Evolutionary conservation across 139 green algal species (phyloP), one percentile per base, ranked within the genome.

Genomic region (Micractinium conductrix): DNA sequence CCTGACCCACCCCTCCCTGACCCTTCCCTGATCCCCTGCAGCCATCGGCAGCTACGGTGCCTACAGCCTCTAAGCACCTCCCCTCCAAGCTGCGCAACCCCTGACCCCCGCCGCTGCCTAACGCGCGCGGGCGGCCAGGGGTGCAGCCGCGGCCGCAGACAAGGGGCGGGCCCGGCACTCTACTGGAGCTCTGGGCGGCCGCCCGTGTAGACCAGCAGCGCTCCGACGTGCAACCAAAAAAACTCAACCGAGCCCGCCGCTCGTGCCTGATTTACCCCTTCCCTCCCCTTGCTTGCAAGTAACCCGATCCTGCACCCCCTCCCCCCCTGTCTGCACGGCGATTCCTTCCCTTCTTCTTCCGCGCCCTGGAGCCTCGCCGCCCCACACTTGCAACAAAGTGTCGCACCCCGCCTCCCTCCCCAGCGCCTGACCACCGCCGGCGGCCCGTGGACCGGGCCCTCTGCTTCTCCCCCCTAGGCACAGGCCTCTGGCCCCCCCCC

Each of bases 301-400:
- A 78, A 26, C 38, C 68, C n/a, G n/a, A n/a, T 58, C 70, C 70
- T 78, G 70, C 70, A 40, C 70, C 70, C 58, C 42, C 26, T 44
- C 10, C 48, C 8, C 26, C 38, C 53, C 58, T 45, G 55, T 73
- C 43, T 82, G 43, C 50, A 58, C 71, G 33, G 28, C 42, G 37
- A 70, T 70, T 82, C 4, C 55, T 33, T 55, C 30, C 48, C 10
- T 62, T 82, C 38, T 58, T 48, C 43, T 45, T 71, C 53, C 74
- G 6, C 37, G 35, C 63, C 26, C 53, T 80, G n/a, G n/a, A n/a
- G 71, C 74, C 55, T 80, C 45, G 33, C 33, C 35, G 74, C 44
- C 42, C 63, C 50, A 81, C 58, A 82, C 76, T 82, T 82, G 76
- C 76, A 82, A 82, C 37, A 82, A 53, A 82, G 76, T 82, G 58